Conservation (phyloP, 306 rosid species). For the Castanospermum australe region DNA sequence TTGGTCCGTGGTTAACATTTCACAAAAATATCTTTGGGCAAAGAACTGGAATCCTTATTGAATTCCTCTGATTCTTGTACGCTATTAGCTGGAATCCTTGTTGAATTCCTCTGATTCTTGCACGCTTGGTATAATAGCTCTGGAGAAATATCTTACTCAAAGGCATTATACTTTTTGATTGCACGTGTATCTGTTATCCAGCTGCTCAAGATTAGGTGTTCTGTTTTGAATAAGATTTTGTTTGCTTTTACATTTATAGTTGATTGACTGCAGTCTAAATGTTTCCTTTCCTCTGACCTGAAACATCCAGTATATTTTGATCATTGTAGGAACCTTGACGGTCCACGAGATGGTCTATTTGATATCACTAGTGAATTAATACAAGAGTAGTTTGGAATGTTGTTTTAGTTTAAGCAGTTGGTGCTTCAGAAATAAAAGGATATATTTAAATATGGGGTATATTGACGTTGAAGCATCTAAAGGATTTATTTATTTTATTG, state of each 20-base stretch:
- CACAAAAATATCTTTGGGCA: neutral
- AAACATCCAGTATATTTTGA: neutral
- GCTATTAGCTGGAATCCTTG: neutral
- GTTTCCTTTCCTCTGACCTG: neutral
- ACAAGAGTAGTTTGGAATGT: neutral
- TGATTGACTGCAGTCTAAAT: slow-evolving; percentile 8
- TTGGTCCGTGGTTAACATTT: slow-evolving; percentile 13
- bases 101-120: neutral
- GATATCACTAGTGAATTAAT: neutral
- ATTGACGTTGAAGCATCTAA: neutral
- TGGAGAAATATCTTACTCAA: neutral
- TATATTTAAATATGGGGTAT: neutral
- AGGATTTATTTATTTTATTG: neutral
- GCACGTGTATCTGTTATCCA: neutral
- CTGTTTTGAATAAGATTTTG: neutral
- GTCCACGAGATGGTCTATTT: neutral
- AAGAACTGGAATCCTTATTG: neutral
- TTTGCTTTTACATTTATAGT: neutral
- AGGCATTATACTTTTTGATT: neutral
- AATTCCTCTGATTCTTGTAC: neutral
- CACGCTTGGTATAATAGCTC: neutral
- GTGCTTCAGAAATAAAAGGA: neutral
- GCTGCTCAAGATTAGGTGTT: neutral
- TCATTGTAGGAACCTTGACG: neutral
- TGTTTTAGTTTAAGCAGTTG: neutral